phyloP scores from a whole-genome alignment of 345 rosid genomes.

The Punica granatum region DNA sequence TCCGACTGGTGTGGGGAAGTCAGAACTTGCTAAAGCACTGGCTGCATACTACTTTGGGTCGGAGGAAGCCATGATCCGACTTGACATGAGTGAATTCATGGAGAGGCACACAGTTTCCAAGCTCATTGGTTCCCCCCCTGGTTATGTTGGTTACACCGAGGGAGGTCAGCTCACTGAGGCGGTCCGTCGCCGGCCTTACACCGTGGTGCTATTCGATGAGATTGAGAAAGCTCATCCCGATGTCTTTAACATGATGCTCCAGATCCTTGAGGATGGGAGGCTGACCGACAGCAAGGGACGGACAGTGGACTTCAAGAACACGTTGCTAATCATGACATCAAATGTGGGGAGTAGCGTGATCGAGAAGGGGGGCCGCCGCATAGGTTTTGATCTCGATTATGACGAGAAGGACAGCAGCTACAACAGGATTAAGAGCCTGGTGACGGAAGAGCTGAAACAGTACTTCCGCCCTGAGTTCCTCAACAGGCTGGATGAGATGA shows the following conservation, averaged over 20 bases:
- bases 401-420: conserved; percentile 26
- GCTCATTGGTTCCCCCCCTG: conserved; percentile 59
- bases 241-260: conserved; percentile 57
- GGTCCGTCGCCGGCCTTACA: conserved; percentile 45
- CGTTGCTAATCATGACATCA: conserved; percentile 54
- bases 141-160: conserved; percentile 47
- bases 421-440: conserved; percentile 25
- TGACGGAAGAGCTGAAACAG: conserved; percentile 37
- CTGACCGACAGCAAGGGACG: conserved; percentile 55
- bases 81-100: conserved; percentile 73
- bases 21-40: conserved; percentile 54
- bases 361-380: conserved; percentile 19
- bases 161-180: conserved; percentile 65
- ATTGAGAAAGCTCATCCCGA: conserved; percentile 63
- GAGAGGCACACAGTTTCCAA: conserved; percentile 56
- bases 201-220: conserved; percentile 52
- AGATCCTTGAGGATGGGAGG: conserved; percentile 51
- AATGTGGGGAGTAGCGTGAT: conserved; percentile 43
- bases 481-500: conserved; percentile 54
- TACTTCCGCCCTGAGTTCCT: conserved; percentile 62
- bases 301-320: conserved; percentile 55
- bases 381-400: conserved; percentile 17
- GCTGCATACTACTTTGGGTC: conserved; percentile 54
- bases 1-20: conserved; percentile 61
- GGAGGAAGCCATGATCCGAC: conserved; percentile 53